Evolutionary conservation across 192 early-diverging fungal species (phyloP), one percentile per base, ranked within the genome.

Genomic region (Umbelopsis vinacea): DNA sequence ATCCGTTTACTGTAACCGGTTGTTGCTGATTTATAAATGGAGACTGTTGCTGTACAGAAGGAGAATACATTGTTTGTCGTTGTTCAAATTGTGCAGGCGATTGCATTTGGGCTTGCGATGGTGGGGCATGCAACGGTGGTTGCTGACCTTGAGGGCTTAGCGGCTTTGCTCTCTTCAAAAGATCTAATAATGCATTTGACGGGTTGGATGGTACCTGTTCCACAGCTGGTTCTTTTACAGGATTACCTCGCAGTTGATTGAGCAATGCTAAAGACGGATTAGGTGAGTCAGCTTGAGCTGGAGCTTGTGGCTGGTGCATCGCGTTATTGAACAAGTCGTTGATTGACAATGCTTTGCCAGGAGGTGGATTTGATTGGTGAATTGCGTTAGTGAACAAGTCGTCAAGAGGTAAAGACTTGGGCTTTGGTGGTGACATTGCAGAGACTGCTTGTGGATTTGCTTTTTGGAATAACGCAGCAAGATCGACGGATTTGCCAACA

Each of bases 81-180:
- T 29, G 57, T 37, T 29, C 14, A 19, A 5, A 17, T 63, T 63
- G 57, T 14, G n/a, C 33, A 37, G 29, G 26, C 29, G 6, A 12
- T 37, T 43, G 40, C 40, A 43, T 43, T 11, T 43, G 40, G 6
- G 8, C 38, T 40, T 40, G 38, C 3, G 38, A 40, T 8, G 38
- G 38, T 40, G 38, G 38, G 4, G 40, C 40, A 43, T 12, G 40
- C 8, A 43, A 11, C 11, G 57, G 14, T 4, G 26, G 57, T 6
- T 37, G 24, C n/a, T 29, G 57, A 1, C 12, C 15, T n/a, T 29
- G 57, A 14, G 26, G 29, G 33, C 57, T 22, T 12, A 29, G 19
- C 19, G 57, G 57, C 15, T 63, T 22, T 14, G 57, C 57, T 37
- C 57, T 29, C 33, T 63, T 63, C 57, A 63, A 63, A 29, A 63